Evolutionary conservation across 495 filamentous ascomycete species (phyloP).

Genomic region (Durotheca rogersii): DNA sequence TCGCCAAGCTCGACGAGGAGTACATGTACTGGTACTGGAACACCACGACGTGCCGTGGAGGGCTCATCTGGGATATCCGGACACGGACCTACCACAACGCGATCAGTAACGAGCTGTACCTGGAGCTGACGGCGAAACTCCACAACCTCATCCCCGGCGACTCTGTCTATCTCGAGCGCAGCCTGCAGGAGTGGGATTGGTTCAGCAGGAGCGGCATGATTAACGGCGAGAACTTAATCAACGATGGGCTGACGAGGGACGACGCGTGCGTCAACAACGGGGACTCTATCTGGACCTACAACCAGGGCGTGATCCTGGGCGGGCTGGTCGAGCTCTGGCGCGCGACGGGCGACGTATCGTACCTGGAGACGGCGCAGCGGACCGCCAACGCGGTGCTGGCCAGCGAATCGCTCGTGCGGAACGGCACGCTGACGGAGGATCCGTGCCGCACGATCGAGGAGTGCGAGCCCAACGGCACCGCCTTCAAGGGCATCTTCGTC

Average conservation of each 20-base stretch:
- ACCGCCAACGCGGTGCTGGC: slow-evolving; percentile 60
- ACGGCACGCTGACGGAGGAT: slow-evolving; percentile 64
- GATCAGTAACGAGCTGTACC: slow-evolving; percentile 71
- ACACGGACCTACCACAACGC: slow-evolving; percentile 59
- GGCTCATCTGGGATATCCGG: slow-evolving; percentile 60
- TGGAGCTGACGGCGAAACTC: slow-evolving; percentile 63
- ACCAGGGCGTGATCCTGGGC: slow-evolving; percentile 72
- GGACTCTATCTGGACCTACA: slow-evolving; percentile 65
- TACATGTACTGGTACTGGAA: slow-evolving; percentile 60
- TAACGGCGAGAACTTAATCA: slow-evolving; percentile 58
- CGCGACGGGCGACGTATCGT: slow-evolving; percentile 39
- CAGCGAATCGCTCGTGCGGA: slow-evolving; percentile 46
- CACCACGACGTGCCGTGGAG: slow-evolving; percentile 57
- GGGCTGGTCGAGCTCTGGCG: slow-evolving; percentile 60
- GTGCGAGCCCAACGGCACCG: slow-evolving; percentile 58
- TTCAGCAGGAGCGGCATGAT: slow-evolving; percentile 63
- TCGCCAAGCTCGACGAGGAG: slow-evolving; percentile 57
- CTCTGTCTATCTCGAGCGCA: slow-evolving; percentile 54
- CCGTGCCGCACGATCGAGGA: slow-evolving; percentile 48
- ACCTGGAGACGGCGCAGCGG: slow-evolving; percentile 51
- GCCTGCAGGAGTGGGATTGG: slow-evolving; percentile 63
- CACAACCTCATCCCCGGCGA: slow-evolving; percentile 58
- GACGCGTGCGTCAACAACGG: slow-evolving; percentile 61
- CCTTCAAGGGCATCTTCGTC: slow-evolving; percentile 77
- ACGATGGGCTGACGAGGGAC: slow-evolving; percentile 61